Base-by-base conservation (phyloP, 2,329 filamentous ascomycete genomes). In the Macroventuria anomochaeta region DNA sequence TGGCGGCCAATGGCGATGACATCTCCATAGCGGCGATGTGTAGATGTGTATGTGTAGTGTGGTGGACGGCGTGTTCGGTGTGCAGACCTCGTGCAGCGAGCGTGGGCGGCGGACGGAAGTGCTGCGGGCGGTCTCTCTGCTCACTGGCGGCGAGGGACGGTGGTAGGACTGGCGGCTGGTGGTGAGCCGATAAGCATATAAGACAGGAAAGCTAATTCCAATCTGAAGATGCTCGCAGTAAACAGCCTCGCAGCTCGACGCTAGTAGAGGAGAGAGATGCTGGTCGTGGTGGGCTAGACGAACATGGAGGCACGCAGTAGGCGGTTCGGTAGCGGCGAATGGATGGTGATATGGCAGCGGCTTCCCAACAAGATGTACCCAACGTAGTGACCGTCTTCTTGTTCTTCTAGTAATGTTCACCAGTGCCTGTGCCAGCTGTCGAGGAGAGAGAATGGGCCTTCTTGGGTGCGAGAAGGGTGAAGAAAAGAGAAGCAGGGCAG, bases 21-120 rank as follows among this genome's bases (percentile, higher is more conserved):
- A 90, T 88, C 78, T 96, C 92, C 91, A 97, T 97, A 54, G 47
- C 52, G 92, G 96, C 55, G 88, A 87, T 78, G 96, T 90, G 90
- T 96, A 96, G 68, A 40, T 56, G 39, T 13, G 36, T 32, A 47
- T 44, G 39, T 37, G 29, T 23, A 31, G 28, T 28, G 49, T 21
- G 48, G 92, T 17, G 25, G 47, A 40, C 13, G 20, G 23, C 23
- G 33, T 21, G 21, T 20, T 17, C 32, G 42, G 46, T 38, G 48
- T 29, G 26, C 31, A 39, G 37, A 46, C 50, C 59, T 55, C 54
- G 54, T 55, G 57, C 48, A 66, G 48, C 59, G 64, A 67, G 61
- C 57, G 64, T 64, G 59, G 62, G 59, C 53, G 49, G 48, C 61
- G 59, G 47, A 48, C 55, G 52, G 50, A 46, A 29, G 38, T 54